These are phyloP conservation scores for Triangularia setosa DNA, from an alignment of 2,329 filamentous ascomycete genomes.

Conservation along the genomic window DNA sequence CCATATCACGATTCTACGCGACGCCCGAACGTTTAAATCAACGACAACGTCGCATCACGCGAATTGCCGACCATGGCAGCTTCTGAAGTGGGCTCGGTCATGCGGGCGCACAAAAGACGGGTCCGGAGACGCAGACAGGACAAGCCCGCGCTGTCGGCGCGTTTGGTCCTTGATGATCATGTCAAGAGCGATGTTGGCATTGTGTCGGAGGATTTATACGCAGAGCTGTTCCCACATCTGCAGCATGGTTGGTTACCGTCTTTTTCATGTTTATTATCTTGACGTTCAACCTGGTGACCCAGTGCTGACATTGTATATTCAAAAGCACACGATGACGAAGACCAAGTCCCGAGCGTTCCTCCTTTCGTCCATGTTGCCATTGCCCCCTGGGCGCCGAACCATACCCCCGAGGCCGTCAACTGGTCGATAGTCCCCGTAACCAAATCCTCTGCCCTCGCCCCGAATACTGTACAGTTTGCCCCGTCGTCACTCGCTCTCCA, in stretches of 20 bases:
- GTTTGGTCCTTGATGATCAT: constrained; percentile 79
- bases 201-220: constrained; percentile 80
- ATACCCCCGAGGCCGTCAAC: constrained; percentile 55
- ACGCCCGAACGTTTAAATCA: not conserved
- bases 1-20: constrained; percentile 1
- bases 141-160: constrained; percentile 72
- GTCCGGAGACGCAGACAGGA: constrained; percentile 58
- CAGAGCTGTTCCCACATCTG: constrained; percentile 70
- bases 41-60: not conserved
- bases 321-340: constrained; percentile 29
- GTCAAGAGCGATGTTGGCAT: constrained; percentile 82
- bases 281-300: not conserved
- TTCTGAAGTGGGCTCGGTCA: constrained; percentile 22
- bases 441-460: constrained; percentile 60
- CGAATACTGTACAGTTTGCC: constrained; percentile 77
- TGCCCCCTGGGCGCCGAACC: constrained; percentile 65
- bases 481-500: constrained; percentile 70
- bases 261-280: constrained; percentile 5
- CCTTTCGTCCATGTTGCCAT: constrained; percentile 64
- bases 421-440: constrained; percentile 85
- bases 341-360: constrained; percentile 31
- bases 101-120: constrained; percentile 35
- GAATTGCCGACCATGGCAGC: constrained; percentile 23
- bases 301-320: constrained; percentile 16
- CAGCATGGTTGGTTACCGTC: constrained; percentile 45